phyloP scores from a whole-genome alignment of 2,329 filamentous ascomycete species.

The Paraconiothyrium sp. region DNA sequence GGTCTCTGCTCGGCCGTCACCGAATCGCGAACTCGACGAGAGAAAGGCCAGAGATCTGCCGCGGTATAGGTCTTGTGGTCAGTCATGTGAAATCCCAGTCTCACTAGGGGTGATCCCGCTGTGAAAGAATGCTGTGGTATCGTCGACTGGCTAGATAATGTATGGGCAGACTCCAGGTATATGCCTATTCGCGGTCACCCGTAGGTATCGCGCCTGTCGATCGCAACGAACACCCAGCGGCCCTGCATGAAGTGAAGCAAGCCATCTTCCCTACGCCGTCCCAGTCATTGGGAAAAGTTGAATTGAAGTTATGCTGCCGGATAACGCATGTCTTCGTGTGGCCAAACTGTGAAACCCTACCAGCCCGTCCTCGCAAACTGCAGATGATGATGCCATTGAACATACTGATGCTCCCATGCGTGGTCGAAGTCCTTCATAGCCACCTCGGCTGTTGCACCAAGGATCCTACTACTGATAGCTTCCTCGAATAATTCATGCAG shows the following conservation, averaged over 20 bases:
- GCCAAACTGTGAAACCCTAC: not conserved
- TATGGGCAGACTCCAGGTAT: not conserved
- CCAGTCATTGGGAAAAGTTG: not conserved
- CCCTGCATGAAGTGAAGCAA: not conserved
- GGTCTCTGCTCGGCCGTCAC: too few species aligned
- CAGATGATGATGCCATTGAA: constrained; percentile 23
- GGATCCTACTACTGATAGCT: constrained; percentile 36
- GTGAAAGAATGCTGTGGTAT: too few species aligned
- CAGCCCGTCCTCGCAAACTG: constrained; percentile 13
- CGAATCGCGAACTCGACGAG: too few species aligned
- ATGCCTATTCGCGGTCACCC: not conserved
- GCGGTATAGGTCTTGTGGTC: too few species aligned
- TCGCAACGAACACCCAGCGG: not conserved
- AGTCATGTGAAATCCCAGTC: too few species aligned
- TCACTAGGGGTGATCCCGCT: too few species aligned
- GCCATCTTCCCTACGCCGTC: not conserved
- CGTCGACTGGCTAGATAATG: too few species aligned
- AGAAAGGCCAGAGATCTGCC: too few species aligned
- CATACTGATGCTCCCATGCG: constrained; percentile 33
- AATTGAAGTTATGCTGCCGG: not conserved
- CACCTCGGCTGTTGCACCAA: constrained; percentile 36
- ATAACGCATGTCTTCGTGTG: not conserved
- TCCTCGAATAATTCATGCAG: constrained; percentile 41
- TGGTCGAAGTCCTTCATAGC: constrained; percentile 38
- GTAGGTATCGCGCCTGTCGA: not conserved